These are phyloP conservation scores for Penicillium nordicum DNA, from an alignment of 2,329 filamentous ascomycete species.

Conservation along the genomic window DNA sequence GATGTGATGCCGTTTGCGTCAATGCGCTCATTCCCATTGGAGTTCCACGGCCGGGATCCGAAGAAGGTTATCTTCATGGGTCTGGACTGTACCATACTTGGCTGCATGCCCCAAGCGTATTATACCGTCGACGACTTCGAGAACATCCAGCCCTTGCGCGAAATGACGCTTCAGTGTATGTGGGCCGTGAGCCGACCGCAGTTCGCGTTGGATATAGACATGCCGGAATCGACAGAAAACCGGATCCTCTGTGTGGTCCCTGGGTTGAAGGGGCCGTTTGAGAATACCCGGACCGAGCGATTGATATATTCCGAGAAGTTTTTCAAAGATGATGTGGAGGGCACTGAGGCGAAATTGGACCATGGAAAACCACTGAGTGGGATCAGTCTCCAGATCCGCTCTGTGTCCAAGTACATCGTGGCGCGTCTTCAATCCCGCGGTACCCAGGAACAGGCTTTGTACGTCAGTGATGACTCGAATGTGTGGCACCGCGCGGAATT, in stretches of 20 bases:
- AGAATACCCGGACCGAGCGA: constrained; percentile 63
- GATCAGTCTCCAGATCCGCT: constrained; percentile 69
- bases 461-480: constrained; percentile 76
- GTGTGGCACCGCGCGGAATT: constrained; percentile 93
- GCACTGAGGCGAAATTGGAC: constrained; percentile 71
- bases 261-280: constrained; percentile 66
- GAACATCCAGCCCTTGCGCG: constrained; percentile 61
- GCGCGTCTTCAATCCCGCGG: constrained; percentile 74
- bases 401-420: constrained; percentile 82
- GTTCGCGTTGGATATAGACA: constrained; percentile 57
- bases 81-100: constrained; percentile 62
- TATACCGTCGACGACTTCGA: constrained; percentile 89
- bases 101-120: constrained; percentile 60
- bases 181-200: constrained; percentile 77
- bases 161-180: constrained; percentile 70
- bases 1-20: constrained; percentile 56
- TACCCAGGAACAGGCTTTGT: constrained; percentile 88
- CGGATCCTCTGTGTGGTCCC: constrained; percentile 77
- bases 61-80: constrained; percentile 83
- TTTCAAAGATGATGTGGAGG: constrained; percentile 59
- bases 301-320: constrained; percentile 79
- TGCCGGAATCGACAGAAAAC: constrained; percentile 62
- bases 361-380: constrained; percentile 71
- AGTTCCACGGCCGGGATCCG: constrained; percentile 79
- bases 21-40: constrained; percentile 50